Evolutionary conservation across 2,329 filamentous ascomycete genomes (phyloP).

Genomic region (Monilinia aucupariae): DNA sequence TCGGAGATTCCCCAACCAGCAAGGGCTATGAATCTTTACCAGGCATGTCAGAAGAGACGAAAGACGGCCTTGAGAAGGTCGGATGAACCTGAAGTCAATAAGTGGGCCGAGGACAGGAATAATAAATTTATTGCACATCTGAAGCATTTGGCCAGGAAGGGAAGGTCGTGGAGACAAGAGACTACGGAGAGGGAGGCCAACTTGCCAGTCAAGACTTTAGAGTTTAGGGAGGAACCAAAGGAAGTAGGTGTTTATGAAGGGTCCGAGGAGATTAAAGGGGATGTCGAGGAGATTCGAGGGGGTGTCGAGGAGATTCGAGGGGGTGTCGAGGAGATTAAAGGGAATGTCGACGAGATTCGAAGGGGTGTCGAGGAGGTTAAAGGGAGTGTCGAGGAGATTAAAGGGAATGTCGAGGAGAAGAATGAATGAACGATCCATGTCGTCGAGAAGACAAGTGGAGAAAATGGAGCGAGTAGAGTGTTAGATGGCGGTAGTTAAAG

Average conservation of each 20-base stretch:
- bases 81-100: constrained; percentile 28
- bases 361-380: not conserved
- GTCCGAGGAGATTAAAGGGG: not conserved
- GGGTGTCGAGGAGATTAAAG: not conserved
- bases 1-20: constrained; percentile 49
- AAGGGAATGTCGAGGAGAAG: too few species aligned
- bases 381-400: not conserved
- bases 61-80: constrained; percentile 36
- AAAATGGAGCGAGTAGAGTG: too few species aligned
- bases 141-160: constrained; percentile 46
- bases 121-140: constrained; percentile 36
- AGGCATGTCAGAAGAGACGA: constrained; percentile 51
- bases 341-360: not conserved
- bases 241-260: constrained; percentile 7
- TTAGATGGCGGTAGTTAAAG: not conserved
- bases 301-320: not conserved
- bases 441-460: too few species aligned
- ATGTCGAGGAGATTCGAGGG: not conserved
- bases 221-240: constrained; percentile 24
- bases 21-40: constrained; percentile 48
- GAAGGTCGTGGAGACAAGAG: constrained; percentile 52
- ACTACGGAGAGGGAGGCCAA: constrained; percentile 49
- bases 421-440: too few species aligned
- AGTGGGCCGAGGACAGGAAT: constrained; percentile 21
- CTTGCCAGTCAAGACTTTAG: constrained; percentile 45